Conservation (phyloP, 2,329 filamentous ascomycete species). For the Pyrenochaeta sp. region DNA sequence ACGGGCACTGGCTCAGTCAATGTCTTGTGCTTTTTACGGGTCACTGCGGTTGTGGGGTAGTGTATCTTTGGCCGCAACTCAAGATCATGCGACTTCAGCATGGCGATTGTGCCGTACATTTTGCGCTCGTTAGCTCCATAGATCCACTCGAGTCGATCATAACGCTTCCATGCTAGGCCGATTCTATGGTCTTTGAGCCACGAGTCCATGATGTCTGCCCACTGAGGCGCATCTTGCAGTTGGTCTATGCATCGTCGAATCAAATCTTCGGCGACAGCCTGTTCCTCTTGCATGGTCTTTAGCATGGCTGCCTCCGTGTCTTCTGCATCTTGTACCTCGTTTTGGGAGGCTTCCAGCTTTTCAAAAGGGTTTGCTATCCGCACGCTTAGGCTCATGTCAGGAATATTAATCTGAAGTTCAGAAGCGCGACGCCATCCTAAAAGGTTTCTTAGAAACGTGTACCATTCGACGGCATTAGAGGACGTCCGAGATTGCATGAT, state of each 20-base stretch:
- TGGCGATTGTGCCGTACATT: slow-evolving; percentile 74
- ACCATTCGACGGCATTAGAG: slow-evolving; percentile 72
- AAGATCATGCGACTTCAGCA: slow-evolving; percentile 72
- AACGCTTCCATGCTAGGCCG: slow-evolving; percentile 73
- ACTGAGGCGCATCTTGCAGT: slow-evolving; percentile 65
- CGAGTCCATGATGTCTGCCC: slow-evolving; percentile 65
- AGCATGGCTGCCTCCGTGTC: slow-evolving; percentile 57
- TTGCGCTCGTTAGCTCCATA: slow-evolving; percentile 71
- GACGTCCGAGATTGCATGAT: slow-evolving; percentile 69
- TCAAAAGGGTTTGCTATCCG: slow-evolving; percentile 68
- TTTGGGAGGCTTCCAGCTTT: slow-evolving; percentile 57
- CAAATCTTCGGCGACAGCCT: slow-evolving; percentile 64
- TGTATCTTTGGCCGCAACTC: slow-evolving; percentile 72
- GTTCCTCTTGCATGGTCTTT: slow-evolving; percentile 60
- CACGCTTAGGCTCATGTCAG: slow-evolving; percentile 68
- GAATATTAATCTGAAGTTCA: slow-evolving; percentile 68
- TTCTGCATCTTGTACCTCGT: slow-evolving; percentile 52
- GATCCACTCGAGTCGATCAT: slow-evolving; percentile 74
- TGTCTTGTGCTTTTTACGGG: slow-evolving; percentile 50
- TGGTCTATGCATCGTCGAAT: slow-evolving; percentile 67
- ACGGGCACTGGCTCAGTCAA: slow-evolving; percentile 68
- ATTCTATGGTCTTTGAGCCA: slow-evolving; percentile 68
- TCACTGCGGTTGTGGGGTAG: slow-evolving; percentile 63
- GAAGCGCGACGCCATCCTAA: slow-evolving; percentile 66
- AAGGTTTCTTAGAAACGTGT: slow-evolving; percentile 68